Conservation (phyloP, 2,329 filamentous ascomycete species). For the Neurospora sp. region DNA sequence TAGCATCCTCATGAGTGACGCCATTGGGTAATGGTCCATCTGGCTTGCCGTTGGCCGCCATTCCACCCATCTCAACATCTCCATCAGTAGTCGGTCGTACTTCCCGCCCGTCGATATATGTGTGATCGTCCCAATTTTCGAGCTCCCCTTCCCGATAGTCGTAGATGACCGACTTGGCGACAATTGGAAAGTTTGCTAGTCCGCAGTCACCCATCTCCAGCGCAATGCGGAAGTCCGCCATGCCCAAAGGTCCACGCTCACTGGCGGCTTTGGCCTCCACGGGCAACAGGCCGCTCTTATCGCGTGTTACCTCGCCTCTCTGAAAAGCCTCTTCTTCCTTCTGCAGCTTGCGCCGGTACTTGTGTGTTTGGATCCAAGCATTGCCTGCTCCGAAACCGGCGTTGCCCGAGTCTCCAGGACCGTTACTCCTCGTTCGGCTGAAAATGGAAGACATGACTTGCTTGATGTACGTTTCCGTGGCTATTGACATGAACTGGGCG, state of each 20-base stretch:
- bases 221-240: conserved; percentile 69
- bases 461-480: conserved; percentile 59
- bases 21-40: conserved; percentile 35
- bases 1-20: conserved; percentile 38
- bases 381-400: conserved; percentile 56
- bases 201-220: conserved; percentile 67
- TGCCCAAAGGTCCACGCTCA: conserved; percentile 61
- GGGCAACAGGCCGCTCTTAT: conserved; percentile 69
- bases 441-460: conserved; percentile 55
- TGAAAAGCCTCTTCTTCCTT: conserved; percentile 65
- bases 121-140: conserved; percentile 55
- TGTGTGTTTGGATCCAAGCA: conserved; percentile 68
- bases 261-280: conserved; percentile 69
- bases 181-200: conserved; percentile 66
- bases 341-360: conserved; percentile 65
- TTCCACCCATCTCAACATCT: conserved; percentile 23
- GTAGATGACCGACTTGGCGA: conserved; percentile 60
- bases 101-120: conserved; percentile 35
- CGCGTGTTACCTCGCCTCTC: conserved; percentile 64
- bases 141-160: conserved; percentile 68
- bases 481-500: conserved; percentile 53
- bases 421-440: conserved; percentile 55
- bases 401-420: conserved; percentile 50
- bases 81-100: conserved; percentile 16
- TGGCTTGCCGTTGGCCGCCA: conserved; percentile 26